phyloP scores from a whole-genome alignment of 148 eudicot species.

The Gaultheria prostrata region DNA sequence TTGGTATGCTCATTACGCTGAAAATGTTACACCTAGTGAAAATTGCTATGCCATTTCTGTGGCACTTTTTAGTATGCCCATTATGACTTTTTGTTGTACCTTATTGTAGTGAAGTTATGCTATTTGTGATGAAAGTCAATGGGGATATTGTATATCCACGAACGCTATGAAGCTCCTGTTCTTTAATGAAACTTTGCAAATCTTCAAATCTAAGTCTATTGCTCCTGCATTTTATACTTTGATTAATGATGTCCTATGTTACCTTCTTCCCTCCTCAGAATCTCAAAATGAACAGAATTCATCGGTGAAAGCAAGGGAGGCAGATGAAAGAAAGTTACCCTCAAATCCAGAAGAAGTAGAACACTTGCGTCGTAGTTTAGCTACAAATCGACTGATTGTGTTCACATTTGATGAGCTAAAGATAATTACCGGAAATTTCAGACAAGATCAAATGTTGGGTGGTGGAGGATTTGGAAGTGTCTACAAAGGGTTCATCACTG shows the following conservation, averaged over 20 bases:
- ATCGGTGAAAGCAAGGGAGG: constrained; percentile 27
- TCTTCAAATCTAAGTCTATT: background rate
- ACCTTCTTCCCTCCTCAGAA: constrained; percentile 30
- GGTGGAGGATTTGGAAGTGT: constrained; percentile 93
- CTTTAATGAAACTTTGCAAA: background rate
- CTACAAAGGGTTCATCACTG: constrained; percentile 65
- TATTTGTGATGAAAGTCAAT: background rate
- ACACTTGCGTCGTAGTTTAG: constrained; percentile 58
- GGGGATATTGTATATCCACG: background rate
- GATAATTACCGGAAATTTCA: constrained; percentile 61
- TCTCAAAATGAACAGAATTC: constrained; percentile 36
- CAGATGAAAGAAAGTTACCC: constrained; percentile 49
- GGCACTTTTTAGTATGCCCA: background rate
- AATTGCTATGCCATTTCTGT: background rate
- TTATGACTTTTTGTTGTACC: background rate
- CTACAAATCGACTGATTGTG: constrained; percentile 56
- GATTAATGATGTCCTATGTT: background rate
- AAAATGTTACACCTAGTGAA: background rate
- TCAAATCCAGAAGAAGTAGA: constrained; percentile 91
- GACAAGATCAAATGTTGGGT: constrained; percentile 76
- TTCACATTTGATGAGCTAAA: constrained; percentile 66
- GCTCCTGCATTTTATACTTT: background rate
- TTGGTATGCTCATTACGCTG: background rate
- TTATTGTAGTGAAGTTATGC: background rate
- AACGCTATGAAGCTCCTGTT: background rate